These are phyloP conservation scores for Saccharomycopsis sp. DNA, from an alignment of 805 yeast genomes.

Conservation along the genomic window DNA sequence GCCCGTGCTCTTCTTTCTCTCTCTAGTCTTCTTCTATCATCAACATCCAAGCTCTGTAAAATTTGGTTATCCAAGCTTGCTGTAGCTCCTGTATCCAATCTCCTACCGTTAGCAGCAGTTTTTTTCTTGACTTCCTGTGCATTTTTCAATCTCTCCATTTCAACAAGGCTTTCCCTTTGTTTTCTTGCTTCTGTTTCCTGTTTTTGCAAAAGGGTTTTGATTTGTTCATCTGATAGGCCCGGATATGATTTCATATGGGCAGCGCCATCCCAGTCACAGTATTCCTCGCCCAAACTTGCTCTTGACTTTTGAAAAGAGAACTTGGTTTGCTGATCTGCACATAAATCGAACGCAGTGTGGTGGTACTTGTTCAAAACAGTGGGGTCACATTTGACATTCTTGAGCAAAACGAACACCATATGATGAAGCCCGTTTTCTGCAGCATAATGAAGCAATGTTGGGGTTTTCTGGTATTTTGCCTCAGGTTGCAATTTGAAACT, in stretches of 20 bases:
- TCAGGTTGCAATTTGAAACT: constrained; percentile 46
- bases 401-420: constrained; percentile 53
- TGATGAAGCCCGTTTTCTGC: constrained; percentile 57
- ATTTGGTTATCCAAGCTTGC: constrained; percentile 31
- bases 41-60: constrained; percentile 56
- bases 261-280: constrained; percentile 68
- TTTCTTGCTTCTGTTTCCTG: constrained; percentile 33
- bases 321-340: constrained; percentile 34
- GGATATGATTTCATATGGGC: constrained; percentile 26
- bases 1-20: constrained; percentile 95
- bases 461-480: constrained; percentile 42
- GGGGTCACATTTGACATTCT: constrained; percentile 65
- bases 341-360: constrained; percentile 61
- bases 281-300: constrained; percentile 54
- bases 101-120: constrained; percentile 21
- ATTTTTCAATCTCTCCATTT: constrained; percentile 29
- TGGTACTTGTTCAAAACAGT: constrained; percentile 42
- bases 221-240: constrained; percentile 46
- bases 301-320: constrained; percentile 64
- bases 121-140: constrained; percentile 5
- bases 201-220: constrained; percentile 35
- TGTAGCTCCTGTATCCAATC: constrained; percentile 21
- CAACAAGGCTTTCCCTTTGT: constrained; percentile 37
- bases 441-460: constrained; percentile 76
- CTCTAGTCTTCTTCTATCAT: constrained; percentile 70